Conservation (phyloP, 2,329 filamentous ascomycete genomes). For the Pseudocercospora eumusae region DNA sequence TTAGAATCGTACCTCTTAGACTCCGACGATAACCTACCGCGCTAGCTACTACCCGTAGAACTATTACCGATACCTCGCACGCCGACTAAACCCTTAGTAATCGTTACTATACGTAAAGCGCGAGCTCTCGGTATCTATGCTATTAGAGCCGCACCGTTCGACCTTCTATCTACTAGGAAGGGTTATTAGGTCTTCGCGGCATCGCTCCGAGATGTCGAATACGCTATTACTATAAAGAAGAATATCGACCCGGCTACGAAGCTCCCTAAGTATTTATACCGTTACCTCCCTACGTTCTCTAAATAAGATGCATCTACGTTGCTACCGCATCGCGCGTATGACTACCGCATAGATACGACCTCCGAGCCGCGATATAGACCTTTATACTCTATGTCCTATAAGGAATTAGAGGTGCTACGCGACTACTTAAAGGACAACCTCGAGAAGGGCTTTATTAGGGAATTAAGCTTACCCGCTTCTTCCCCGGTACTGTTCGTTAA, state of each 20-base stretch:
- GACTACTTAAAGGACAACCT: conserved; percentile 4
- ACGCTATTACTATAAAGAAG: not conserved
- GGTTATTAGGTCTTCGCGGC: not conserved
- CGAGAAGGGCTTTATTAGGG: not conserved
- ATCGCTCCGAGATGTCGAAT: not conserved
- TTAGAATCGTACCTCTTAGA: too few species aligned
- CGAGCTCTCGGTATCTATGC: too few species aligned
- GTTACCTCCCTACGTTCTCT: not conserved
- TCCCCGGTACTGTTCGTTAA: conserved; percentile 15
- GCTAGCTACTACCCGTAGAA: too few species aligned
- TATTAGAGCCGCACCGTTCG: too few species aligned
- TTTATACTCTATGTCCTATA: not conserved
- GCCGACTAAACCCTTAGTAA: too few species aligned
- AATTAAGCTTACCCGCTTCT: not conserved
- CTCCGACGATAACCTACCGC: too few species aligned
- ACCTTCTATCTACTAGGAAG: not conserved
- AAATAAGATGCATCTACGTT: not conserved
- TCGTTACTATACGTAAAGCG: too few species aligned
- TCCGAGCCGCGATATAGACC: not conserved
- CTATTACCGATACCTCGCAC: too few species aligned
- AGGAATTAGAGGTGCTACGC: conserved; percentile 1
- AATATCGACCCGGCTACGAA: not conserved
- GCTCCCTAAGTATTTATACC: not conserved
- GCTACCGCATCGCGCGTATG: not conserved
- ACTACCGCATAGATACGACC: not conserved